Base-by-base conservation (phyloP, 306 rosid genomes). In the Castanopsis chinensis region DNA sequence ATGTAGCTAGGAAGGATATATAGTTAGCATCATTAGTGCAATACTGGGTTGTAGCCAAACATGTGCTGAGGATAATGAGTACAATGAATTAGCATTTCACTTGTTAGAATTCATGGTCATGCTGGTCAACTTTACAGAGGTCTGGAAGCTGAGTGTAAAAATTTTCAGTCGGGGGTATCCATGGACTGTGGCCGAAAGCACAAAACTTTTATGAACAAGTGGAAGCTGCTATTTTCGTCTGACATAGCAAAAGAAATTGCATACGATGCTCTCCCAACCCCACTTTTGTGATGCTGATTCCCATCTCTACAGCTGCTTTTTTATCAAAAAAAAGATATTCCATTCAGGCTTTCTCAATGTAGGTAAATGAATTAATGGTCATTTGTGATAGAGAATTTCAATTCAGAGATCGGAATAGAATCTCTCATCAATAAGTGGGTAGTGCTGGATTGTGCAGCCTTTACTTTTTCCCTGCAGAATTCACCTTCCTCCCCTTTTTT, bases 221-320 rank as follows among this genome's bases (percentile, higher is more conserved):
- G 82, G 76, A 84, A 76, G 67, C 59, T 27, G 30, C 18, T 43
- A 28, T 25, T 84, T 76, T 81, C 21, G 27, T 67, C 52, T 55
- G 52, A 71, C 4, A 19, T 69, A 8, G 7, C 5, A 43, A 32
- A 74, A 74, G 71, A 20, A 51, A 68, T 64, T 8, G 58, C 74
- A 74, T 57, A 67, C 72, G 83, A 83, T 86, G 65, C 85, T 58
- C 37, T 71, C 73, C 30, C 79, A 57, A 59, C 79, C 78, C 49
- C 45, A n/a, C 3, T 21, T 41, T 51, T 15, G 45, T 1, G 45
- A 41, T 41, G 8, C 45, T 61, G 18, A 49, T 80, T 74, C 77
- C 76, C 21, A 28, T 41, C 51, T 23, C 71, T 63, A 9, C 64
- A 17, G 76, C 49, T 60, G 73, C 79, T 64, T 75, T 1, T 54